These are phyloP conservation scores for Pestalotiopsis sp. DNA, from an alignment of 2,329 filamentous ascomycete species.

Conservation along the genomic window DNA sequence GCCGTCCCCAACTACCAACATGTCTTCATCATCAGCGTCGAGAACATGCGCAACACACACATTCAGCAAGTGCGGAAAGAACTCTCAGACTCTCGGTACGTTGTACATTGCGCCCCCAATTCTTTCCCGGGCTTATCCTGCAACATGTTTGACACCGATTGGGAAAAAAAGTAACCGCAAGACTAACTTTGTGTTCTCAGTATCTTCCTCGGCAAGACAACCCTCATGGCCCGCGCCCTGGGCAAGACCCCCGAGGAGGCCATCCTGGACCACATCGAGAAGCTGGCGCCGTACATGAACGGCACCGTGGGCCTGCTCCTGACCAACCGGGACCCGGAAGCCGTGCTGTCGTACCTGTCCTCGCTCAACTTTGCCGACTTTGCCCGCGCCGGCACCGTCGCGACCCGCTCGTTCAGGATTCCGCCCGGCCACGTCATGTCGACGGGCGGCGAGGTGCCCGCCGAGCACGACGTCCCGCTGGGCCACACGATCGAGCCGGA, in stretches of 20 bases:
- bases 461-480: conserved; percentile 82
- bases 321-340: conserved; percentile 72
- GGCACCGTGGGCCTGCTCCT: conserved; percentile 91
- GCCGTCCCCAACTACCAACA: conserved; percentile 83
- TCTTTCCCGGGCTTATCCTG: neutral
- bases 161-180: neutral
- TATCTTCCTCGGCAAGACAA: conserved; percentile 98
- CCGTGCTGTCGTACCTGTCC: conserved; percentile 73
- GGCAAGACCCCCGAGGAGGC: conserved; percentile 78
- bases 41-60: conserved; percentile 98
- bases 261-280: conserved; percentile 75
- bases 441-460: conserved; percentile 76
- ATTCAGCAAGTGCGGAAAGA: conserved; percentile 87
- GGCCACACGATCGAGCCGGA: conserved; percentile 90
- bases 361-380: conserved; percentile 79
- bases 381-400: conserved; percentile 80
- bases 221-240: conserved; percentile 96
- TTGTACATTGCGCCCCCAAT: conserved; percentile 14
- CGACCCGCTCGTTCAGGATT: conserved; percentile 75
- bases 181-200: conserved; percentile 44
- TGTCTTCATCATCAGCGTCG: conserved; percentile 90
- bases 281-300: conserved; percentile 67
- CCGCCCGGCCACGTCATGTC: conserved; percentile 83
- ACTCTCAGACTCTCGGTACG: conserved; percentile 80
- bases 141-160: no score